A percentile compares a stretch with the other conserved stretches of the same genome.
These are phyloP conservation scores for Begonia loranthoides DNA, from an alignment of 306 rosid species.

Conservation along the genomic window DNA sequence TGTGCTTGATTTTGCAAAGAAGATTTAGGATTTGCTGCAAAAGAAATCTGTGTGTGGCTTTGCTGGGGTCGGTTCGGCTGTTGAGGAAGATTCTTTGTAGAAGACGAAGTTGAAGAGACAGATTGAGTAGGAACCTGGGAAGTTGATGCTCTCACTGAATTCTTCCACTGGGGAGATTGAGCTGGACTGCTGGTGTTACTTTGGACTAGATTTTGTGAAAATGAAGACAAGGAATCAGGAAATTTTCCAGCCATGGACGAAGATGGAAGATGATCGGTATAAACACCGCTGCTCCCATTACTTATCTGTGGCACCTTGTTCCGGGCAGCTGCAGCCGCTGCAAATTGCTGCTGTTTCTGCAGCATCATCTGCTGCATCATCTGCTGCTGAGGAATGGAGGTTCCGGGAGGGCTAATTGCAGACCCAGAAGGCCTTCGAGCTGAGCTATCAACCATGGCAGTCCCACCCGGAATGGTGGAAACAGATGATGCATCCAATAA, in stretches of 20 bases:
- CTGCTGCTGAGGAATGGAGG: slow-evolving; percentile 51
- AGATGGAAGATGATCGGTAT: slow-evolving; percentile 48
- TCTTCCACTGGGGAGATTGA: slow-evolving; percentile 91
- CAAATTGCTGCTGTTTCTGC: slow-evolving; percentile 50
- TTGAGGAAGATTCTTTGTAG: slow-evolving; percentile 44
- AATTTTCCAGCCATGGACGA: slow-evolving; percentile 60
- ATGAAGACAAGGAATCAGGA: slow-evolving; percentile 48
- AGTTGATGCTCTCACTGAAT: slow-evolving; percentile 40
- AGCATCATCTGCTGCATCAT: slow-evolving; percentile 25
- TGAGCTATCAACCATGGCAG: slow-evolving; percentile 59
- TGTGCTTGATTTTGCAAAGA: slow-evolving; percentile 43
- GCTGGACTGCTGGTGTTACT: slow-evolving; percentile 44
- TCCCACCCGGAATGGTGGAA: slow-evolving; percentile 33
- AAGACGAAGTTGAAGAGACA: slow-evolving; percentile 44
- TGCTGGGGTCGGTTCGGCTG: slow-evolving; percentile 69
- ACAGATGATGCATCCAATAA: slow-evolving; percentile 42
- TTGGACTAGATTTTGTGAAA: slow-evolving; percentile 64
- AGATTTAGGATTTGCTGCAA: slow-evolving; percentile 55
- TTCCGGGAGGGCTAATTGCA: slow-evolving; percentile 16
- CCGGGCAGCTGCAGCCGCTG: slow-evolving; percentile 34
- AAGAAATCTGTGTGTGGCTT: slow-evolving; percentile 69
- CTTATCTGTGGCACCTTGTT: slow-evolving; percentile 49
- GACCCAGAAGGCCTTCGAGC: slow-evolving; percentile 35
- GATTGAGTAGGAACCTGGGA: slow-evolving; percentile 50
- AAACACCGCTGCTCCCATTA: slow-evolving; percentile 55